Evolutionary conservation across 176 grass and related monocot genomes (phyloP).

Genomic region (Zoysia japonica): DNA sequence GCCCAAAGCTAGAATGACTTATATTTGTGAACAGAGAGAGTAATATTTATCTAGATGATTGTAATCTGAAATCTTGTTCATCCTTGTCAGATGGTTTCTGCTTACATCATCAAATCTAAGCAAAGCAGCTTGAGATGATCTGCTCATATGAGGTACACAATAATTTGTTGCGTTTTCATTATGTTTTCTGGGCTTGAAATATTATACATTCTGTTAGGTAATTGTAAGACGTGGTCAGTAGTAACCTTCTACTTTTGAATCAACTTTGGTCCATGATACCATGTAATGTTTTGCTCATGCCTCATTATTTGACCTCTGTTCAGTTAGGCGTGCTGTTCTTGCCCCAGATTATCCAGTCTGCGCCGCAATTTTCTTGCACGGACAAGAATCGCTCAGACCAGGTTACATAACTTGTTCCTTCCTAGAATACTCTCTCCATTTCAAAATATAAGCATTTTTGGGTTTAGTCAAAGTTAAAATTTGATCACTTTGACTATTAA

Average conservation of each 20-base stretch:
- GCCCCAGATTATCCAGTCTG: constrained; percentile 47
- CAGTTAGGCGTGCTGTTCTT: constrained; percentile 91
- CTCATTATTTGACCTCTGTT: constrained; percentile 19
- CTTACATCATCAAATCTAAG: constrained; percentile 94
- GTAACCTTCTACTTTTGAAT: background rate
- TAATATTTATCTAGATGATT: constrained; percentile 11
- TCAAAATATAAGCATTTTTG: too few species aligned
- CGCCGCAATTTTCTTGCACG: constrained; percentile 65
- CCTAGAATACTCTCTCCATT: too few species aligned
- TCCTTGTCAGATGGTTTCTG: constrained; percentile 81
- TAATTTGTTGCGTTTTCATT: background rate
- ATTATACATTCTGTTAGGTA: background rate
- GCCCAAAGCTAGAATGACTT: too few species aligned
- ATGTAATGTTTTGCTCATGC: background rate
- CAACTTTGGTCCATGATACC: background rate
- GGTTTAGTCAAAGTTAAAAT: too few species aligned
- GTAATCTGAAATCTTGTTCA: constrained; percentile 10
- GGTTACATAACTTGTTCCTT: constrained; percentile 28
- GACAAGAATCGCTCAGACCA: constrained; percentile 18
- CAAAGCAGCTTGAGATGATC: constrained; percentile 98
- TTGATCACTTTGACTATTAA: too few species aligned
- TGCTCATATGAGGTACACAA: constrained; percentile 83
- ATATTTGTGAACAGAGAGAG: too few species aligned
- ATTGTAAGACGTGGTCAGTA: background rate
- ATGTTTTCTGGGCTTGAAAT: background rate